These are phyloP conservation scores for Aspergillus novoparasiticus DNA, from an alignment of 2,329 filamentous ascomycete genomes.

Conservation along the genomic window DNA sequence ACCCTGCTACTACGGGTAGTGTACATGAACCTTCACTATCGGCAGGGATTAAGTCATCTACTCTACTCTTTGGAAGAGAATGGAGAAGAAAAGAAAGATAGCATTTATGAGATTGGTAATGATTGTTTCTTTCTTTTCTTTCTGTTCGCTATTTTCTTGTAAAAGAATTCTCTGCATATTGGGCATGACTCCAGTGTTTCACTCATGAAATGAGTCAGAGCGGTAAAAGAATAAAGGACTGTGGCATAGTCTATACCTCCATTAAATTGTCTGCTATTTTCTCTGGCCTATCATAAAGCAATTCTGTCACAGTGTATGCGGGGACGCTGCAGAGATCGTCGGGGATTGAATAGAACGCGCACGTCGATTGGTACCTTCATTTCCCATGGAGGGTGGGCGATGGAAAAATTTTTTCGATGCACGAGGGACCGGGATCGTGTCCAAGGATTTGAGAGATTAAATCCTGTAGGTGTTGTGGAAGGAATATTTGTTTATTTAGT, in stretches of 20 bases:
- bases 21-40: background rate
- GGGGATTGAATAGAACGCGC: background rate
- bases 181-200: background rate
- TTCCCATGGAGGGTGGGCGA: slow-evolving; percentile 1
- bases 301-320: background rate
- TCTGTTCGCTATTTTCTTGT: background rate
- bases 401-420: background rate
- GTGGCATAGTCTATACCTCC: background rate
- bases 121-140: background rate
- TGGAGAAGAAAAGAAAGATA: background rate
- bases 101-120: no score
- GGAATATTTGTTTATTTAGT: background rate
- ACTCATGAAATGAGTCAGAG: slow-evolving; percentile 1
- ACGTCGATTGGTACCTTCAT: background rate
- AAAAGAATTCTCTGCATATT: background rate
- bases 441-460: background rate
- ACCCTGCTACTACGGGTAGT: background rate
- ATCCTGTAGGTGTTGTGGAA: background rate
- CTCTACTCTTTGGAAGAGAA: background rate
- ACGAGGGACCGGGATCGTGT: background rate
- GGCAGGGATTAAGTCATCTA: background rate
- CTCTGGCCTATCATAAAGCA: background rate
- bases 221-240: background rate
- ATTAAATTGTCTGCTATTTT: background rate
- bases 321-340: slow-evolving; percentile 3